phyloP scores from a whole-genome alignment of 768 basidiomycete species.

The Rhodotorula paludigena region DNA sequence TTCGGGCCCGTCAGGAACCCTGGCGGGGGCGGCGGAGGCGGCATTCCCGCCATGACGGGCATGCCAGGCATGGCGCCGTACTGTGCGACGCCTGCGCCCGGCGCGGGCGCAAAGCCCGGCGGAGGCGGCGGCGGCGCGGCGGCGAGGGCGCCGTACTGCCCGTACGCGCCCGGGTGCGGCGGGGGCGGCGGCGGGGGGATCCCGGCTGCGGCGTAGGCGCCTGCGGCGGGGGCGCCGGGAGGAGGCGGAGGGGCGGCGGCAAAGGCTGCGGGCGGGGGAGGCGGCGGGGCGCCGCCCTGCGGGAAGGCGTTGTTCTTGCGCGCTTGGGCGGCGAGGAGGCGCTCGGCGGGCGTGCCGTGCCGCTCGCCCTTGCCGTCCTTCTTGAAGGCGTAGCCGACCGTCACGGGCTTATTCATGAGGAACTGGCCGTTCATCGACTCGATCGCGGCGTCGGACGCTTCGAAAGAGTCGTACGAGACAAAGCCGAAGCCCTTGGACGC shows the following conservation, averaged over 20 bases:
- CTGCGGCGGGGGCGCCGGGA: not conserved
- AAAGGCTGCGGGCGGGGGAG: not conserved
- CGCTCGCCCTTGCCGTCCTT: constrained; percentile 98
- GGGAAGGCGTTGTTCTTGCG: constrained; percentile 90
- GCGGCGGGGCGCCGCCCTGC: not conserved
- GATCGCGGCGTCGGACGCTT: constrained; percentile 89
- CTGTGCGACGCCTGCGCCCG: too few species aligned
- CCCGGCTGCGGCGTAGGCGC: not conserved
- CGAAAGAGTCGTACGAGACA: constrained; percentile 94
- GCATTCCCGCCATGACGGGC: not conserved
- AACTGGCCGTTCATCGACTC: constrained; percentile 97
- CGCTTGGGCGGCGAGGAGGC: constrained; percentile 89
- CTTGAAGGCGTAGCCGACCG: constrained; percentile 97
- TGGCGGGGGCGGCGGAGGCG: constrained; percentile 16
- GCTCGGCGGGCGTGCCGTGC: constrained; percentile 94
- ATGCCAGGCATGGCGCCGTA: constrained; percentile 12
- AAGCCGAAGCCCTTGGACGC: constrained; percentile 96
- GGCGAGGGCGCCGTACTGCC: constrained; percentile 2
- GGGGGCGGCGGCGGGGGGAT: constrained; percentile 13
- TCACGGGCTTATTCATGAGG: constrained; percentile 96
- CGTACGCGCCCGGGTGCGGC: not conserved
- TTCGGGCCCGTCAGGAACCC: constrained; percentile 26
- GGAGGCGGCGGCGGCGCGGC: constrained; percentile 20
- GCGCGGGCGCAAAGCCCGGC: not conserved
- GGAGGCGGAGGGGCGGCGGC: not conserved